These are phyloP conservation scores for Penstemon eatonii DNA, from an alignment of 257 asterid species.

Conservation along the genomic window DNA sequence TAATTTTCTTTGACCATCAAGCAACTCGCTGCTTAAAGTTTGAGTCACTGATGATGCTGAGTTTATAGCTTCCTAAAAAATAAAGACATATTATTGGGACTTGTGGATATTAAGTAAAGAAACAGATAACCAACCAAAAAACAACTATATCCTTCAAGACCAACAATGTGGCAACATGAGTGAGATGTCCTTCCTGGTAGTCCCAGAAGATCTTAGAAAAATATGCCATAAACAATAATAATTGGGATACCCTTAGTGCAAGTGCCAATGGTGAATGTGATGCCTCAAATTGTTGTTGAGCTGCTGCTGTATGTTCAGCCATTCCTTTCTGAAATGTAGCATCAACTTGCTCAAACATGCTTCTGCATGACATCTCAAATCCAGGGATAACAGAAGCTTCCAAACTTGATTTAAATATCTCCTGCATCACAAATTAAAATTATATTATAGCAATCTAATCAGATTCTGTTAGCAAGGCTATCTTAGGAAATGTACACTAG, in stretches of 20 bases:
- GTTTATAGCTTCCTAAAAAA: slow-evolving; percentile 75
- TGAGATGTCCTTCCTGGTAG: background rate
- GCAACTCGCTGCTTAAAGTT: slow-evolving; percentile 74
- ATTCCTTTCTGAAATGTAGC: slow-evolving; percentile 86
- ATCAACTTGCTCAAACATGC: slow-evolving; percentile 96
- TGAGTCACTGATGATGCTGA: slow-evolving; percentile 86
- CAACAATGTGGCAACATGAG: background rate
- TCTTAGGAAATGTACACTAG: background rate
- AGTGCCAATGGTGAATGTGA: slow-evolving; percentile 78
- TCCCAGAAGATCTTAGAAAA: background rate
- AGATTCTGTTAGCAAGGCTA: background rate
- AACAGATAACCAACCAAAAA: slow-evolving; percentile 8
- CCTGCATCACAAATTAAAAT: slow-evolving; percentile 54
- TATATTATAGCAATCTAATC: background rate
- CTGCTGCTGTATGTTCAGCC: slow-evolving; percentile 69
- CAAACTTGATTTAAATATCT: slow-evolving; percentile 70
- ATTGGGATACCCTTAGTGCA: slow-evolving; percentile 65
- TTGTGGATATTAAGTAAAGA: background rate
- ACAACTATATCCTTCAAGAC: slow-evolving; percentile 8
- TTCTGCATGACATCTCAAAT: slow-evolving; percentile 87
- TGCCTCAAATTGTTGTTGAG: slow-evolving; percentile 82
- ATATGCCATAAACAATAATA: background rate
- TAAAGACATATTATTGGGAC: background rate
- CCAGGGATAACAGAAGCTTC: slow-evolving; percentile 90
- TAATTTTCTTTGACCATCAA: slow-evolving; percentile 86